Conservation (phyloP, 73 alveolate species). For the Uronychia setigera region DNA sequence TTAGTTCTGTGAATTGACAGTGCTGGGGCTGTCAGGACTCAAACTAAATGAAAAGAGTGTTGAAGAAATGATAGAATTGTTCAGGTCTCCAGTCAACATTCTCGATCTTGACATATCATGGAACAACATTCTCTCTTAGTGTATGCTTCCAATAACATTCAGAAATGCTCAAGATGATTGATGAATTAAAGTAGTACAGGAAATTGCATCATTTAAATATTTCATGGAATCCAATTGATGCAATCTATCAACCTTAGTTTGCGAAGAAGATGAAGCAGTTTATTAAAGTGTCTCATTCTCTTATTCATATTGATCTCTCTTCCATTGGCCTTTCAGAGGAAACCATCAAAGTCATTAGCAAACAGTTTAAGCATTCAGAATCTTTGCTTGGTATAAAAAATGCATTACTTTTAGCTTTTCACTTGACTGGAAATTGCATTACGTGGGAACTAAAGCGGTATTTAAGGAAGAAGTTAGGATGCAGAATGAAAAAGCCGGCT, state of each 20-base stretch:
- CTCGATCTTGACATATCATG: slow-evolving; percentile 20
- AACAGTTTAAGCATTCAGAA: background rate
- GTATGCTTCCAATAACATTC: too few relatives aligned
- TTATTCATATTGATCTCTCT: background rate
- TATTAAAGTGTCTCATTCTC: background rate
- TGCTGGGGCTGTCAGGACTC: background rate
- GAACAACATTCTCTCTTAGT: slow-evolving; percentile 8
- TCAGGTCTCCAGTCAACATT: background rate
- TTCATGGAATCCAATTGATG: background rate
- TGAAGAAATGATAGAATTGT: background rate
- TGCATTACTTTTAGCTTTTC: background rate
- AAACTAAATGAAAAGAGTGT: background rate
- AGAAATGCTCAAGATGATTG: background rate
- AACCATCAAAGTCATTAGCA: background rate
- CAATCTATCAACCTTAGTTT: background rate
- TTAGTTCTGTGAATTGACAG: background rate
- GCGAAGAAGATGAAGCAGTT: background rate
- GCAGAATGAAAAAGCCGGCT: background rate
- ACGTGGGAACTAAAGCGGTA: background rate
- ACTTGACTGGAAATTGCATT: background rate
- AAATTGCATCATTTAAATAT: background rate
- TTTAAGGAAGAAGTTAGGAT: background rate
- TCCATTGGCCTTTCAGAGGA: background rate
- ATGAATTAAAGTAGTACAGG: background rate
- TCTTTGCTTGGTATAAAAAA: background rate